A percentile compares a stretch with the other conserved stretches of the same genome.
Evolutionary conservation across 2,329 filamentous ascomycete genomes (phyloP).

Genomic region (Fusarium duplospermum): DNA sequence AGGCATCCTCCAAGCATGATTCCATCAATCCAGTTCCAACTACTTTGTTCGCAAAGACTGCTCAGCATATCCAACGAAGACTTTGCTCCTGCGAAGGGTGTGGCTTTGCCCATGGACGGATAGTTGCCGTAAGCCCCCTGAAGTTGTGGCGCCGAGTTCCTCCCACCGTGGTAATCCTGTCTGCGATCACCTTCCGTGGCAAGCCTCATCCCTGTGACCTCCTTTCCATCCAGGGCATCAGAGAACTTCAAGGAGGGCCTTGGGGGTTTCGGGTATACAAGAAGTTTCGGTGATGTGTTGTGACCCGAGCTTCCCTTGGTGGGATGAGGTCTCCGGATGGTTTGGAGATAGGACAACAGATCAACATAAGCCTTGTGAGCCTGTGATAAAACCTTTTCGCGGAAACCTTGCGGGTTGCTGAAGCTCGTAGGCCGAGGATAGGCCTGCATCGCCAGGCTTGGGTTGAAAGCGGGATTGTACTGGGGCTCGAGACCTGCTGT

Average conservation of each 20-base stretch:
- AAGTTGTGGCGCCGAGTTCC: slow-evolving; percentile 17
- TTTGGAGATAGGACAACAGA: slow-evolving; percentile 73
- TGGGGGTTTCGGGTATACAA: slow-evolving; percentile 67
- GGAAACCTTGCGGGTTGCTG: slow-evolving; percentile 59
- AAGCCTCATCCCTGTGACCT: slow-evolving; percentile 4
- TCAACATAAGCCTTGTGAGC: slow-evolving; percentile 81
- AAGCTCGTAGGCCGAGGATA: slow-evolving; percentile 20
- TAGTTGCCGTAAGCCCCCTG: slow-evolving; percentile 26
- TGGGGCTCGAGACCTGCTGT: slow-evolving; percentile 13
- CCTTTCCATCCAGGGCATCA: slow-evolving; percentile 11
- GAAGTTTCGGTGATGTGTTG: slow-evolving; percentile 58
- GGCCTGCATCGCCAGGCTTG: slow-evolving; percentile 10
- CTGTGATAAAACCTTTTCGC: slow-evolving; percentile 74
- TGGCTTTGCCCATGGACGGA: slow-evolving; percentile 38
- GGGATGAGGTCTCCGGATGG: slow-evolving; percentile 63
- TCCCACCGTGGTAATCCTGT: slow-evolving; percentile 26
- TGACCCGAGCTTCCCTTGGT: slow-evolving; percentile 52
- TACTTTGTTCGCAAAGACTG: slow-evolving; percentile 80
- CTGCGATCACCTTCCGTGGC: slow-evolving; percentile 16
- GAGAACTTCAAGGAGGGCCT: slow-evolving; percentile 44
- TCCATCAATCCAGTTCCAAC: slow-evolving; percentile 92
- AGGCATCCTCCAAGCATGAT: slow-evolving; percentile 92
- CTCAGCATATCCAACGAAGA: slow-evolving; percentile 78
- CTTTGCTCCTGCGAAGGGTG: slow-evolving; percentile 66
- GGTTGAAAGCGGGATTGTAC: slow-evolving; percentile 12